A percentile compares a stretch with the other conserved stretches of the same genome.
Conservation (phyloP, 2,329 filamentous ascomycete species). For the Myriangium duriaei region DNA sequence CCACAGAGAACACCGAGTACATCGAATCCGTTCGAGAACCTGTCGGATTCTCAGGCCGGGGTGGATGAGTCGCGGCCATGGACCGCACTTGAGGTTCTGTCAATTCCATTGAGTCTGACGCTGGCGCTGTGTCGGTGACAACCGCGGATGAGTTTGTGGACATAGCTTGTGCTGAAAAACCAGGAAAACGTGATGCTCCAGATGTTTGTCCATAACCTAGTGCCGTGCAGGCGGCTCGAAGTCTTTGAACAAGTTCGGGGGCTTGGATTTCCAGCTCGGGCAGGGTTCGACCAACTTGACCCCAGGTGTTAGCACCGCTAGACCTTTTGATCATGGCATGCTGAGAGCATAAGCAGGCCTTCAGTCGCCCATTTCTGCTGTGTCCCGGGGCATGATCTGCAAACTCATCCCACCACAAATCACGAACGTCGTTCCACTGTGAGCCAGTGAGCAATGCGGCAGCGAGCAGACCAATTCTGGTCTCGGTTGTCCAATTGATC, state of each 20-base stretch:
- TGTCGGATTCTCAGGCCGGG: no score
- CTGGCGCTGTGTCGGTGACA: neutral
- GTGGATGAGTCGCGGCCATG: no score
- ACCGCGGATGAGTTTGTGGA: neutral
- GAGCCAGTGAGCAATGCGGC: neutral
- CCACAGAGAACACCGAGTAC: no score
- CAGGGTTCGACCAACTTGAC: neutral
- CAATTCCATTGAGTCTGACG: neutral
- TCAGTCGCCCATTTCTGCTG: neutral
- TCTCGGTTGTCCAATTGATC: neutral
- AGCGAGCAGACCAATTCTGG: neutral
- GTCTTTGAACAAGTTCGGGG: neutral
- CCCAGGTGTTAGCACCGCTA: neutral
- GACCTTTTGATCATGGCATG: neutral
- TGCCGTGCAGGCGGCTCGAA: neutral
- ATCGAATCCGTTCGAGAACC: neutral
- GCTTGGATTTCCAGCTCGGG: neutral
- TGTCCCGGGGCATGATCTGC: neutral
- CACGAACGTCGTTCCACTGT: neutral
- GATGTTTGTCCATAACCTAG: neutral
- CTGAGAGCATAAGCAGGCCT: neutral
- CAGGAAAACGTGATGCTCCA: neutral
- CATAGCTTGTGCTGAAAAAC: neutral
- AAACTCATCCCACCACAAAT: neutral
- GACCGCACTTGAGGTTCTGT: neutral